These are phyloP conservation scores for Endotrypanum monterogeii DNA, from an alignment of 208 protist genomes.

Conservation along the genomic window DNA sequence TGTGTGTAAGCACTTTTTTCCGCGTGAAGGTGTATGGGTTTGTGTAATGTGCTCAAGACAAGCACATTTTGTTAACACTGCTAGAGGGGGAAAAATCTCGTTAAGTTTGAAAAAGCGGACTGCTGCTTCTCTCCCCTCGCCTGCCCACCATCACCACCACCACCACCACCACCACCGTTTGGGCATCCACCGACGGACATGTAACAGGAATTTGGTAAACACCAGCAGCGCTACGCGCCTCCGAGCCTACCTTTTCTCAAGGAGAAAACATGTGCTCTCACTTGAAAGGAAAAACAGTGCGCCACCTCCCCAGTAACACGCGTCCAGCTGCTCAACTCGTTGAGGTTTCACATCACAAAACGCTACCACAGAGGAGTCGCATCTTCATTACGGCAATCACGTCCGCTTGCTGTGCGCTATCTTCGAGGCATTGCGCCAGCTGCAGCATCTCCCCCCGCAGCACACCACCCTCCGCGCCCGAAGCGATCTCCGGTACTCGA, in stretches of 20 bases:
- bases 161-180: neutral
- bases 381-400: conserved; percentile 10
- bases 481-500: neutral
- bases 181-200: too few species aligned
- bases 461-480: neutral
- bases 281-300: neutral
- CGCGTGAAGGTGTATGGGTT: neutral
- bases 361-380: conserved; percentile 14
- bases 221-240: neutral
- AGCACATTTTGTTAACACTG: neutral
- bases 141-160: too few species aligned
- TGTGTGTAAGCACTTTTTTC: neutral
- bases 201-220: neutral
- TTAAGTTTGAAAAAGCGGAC: too few species aligned
- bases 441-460: conserved; percentile 1
- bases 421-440: conserved; percentile 8
- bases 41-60: neutral
- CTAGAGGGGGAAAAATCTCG: neutral
- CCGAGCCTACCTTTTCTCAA: neutral
- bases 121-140: too few species aligned
- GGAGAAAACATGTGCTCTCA: neutral
- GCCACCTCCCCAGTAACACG: neutral
- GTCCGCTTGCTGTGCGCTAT: neutral
- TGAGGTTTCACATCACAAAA: neutral
- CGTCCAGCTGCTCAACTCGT: neutral